Conservation (phyloP, 2,329 filamentous ascomycete genomes). For the Colletotrichum tofieldiae region DNA sequence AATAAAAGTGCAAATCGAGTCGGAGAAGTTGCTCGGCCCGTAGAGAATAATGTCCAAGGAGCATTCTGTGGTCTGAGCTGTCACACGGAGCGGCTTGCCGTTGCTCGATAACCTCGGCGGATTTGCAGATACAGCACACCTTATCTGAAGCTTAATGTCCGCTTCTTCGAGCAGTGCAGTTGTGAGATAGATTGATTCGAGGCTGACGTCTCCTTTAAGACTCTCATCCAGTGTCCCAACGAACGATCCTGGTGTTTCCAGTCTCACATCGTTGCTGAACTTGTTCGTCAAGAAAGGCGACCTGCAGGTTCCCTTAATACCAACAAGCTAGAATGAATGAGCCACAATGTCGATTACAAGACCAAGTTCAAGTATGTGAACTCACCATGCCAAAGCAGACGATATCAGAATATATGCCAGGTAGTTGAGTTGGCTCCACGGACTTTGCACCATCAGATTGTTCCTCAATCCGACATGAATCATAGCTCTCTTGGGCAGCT, state of each 20-base stretch:
- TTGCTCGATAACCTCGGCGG: neutral
- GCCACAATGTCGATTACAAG: neutral
- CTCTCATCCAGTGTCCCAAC: neutral
- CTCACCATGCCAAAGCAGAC: slow-evolving; percentile 21
- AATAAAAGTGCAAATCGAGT: slow-evolving; percentile 51
- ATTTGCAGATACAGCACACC: neutral
- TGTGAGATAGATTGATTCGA: neutral
- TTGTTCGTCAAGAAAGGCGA: neutral
- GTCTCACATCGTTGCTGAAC: neutral
- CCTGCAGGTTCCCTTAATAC: neutral
- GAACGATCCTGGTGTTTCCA: neutral
- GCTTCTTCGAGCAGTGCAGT: neutral
- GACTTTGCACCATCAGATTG: too few relatives aligned
- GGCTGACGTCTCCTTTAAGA: neutral
- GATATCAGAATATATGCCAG: neutral
- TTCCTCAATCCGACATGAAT: too few relatives aligned
- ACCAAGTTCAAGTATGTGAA: neutral
- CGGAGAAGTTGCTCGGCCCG: slow-evolving; percentile 47
- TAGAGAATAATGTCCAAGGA: slow-evolving; percentile 46
- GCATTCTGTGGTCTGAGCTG: neutral
- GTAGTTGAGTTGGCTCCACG: too few relatives aligned
- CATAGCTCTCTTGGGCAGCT: neutral
- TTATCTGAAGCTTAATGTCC: neutral
- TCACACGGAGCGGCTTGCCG: neutral
- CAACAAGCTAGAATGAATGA: neutral